These are phyloP conservation scores for Ceratopteris richardii DNA, from an alignment of 75 land plant genomes.

Conservation along the genomic window DNA sequence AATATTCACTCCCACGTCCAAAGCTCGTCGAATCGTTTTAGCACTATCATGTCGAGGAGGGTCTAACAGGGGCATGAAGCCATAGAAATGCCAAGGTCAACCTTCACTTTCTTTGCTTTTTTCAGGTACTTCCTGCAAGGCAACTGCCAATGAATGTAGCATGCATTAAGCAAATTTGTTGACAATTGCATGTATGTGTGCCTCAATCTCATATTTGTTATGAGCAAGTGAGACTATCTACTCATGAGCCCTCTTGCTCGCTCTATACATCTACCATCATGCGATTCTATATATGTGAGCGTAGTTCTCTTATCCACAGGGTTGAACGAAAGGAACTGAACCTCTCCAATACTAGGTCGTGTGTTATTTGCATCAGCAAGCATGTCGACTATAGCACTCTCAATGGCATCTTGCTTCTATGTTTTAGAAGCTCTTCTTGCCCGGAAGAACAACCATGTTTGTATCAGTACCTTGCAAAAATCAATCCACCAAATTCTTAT, in stretches of 20 bases:
- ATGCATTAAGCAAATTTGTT: constrained; percentile 47
- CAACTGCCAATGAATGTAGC: constrained; percentile 43
- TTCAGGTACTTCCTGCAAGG: constrained; percentile 44
- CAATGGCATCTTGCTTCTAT: no score
- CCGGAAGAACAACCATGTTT: no score
- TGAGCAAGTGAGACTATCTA: constrained; percentile 43
- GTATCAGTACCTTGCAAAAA: no score
- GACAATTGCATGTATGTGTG: constrained; percentile 34
- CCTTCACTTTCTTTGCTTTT: constrained; percentile 51
- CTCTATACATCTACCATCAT: constrained; percentile 71
- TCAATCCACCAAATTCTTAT: no score
- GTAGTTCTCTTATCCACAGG: constrained; percentile 88
- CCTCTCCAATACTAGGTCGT: constrained; percentile 53
- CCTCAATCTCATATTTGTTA: constrained; percentile 26
- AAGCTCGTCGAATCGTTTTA: constrained; percentile 64
- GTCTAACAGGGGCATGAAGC: constrained; percentile 70
- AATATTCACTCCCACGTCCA: constrained; percentile 72
- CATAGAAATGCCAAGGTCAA: constrained; percentile 48
- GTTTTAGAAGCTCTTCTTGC: no score
- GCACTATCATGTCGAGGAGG: constrained; percentile 83
- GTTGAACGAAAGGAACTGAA: constrained; percentile 69
- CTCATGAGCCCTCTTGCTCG: constrained; percentile 83
- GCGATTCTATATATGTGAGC: constrained; percentile 67
- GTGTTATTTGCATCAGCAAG: background rate
- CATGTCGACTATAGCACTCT: no score